Conservation (phyloP, 2,329 filamentous ascomycete genomes). For the Colletotrichum ledebouriae region DNA sequence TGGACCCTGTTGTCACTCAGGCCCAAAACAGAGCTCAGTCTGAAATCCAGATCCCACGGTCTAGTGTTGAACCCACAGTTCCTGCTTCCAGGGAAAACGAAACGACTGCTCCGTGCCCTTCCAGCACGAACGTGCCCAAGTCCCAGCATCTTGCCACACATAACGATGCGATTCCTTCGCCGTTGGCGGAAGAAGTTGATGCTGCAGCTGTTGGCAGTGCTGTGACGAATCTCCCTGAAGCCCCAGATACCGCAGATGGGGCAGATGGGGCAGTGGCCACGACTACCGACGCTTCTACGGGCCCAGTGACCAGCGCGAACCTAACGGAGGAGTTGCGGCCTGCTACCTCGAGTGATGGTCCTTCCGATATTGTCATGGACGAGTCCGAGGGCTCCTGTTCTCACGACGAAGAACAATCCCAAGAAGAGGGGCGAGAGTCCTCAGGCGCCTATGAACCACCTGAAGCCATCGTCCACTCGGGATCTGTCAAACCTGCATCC, state of each 20-base stretch:
- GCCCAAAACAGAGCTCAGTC: slow-evolving; percentile 4
- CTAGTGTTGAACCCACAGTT: slow-evolving; percentile 3
- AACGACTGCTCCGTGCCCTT: background rate
- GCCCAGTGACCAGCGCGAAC: background rate
- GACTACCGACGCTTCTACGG: background rate
- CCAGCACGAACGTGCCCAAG: background rate
- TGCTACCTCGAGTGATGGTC: slow-evolving; percentile 24
- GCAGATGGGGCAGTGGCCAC: slow-evolving; percentile 10
- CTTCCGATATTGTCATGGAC: slow-evolving; percentile 42
- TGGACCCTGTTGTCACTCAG: slow-evolving; percentile 28
- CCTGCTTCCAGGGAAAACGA: background rate
- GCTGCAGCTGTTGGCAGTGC: slow-evolving; percentile 34
- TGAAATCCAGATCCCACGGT: slow-evolving; percentile 7
- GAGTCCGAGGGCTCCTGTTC: slow-evolving; percentile 35
- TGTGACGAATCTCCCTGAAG: slow-evolving; percentile 13
- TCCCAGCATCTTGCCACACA: slow-evolving; percentile 1
- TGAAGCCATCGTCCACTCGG: slow-evolving; percentile 56
- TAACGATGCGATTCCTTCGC: background rate
- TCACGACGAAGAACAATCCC: slow-evolving; percentile 42
- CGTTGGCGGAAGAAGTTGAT: slow-evolving; percentile 11
- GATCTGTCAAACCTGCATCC: slow-evolving; percentile 69
- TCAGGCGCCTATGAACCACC: slow-evolving; percentile 70
- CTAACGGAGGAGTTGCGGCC: slow-evolving; percentile 25
- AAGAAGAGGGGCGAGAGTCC: slow-evolving; percentile 41
- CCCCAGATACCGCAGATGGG: slow-evolving; percentile 13